These are phyloP conservation scores for Fusarium citri DNA, from an alignment of 2,329 filamentous ascomycete genomes.

Conservation along the genomic window DNA sequence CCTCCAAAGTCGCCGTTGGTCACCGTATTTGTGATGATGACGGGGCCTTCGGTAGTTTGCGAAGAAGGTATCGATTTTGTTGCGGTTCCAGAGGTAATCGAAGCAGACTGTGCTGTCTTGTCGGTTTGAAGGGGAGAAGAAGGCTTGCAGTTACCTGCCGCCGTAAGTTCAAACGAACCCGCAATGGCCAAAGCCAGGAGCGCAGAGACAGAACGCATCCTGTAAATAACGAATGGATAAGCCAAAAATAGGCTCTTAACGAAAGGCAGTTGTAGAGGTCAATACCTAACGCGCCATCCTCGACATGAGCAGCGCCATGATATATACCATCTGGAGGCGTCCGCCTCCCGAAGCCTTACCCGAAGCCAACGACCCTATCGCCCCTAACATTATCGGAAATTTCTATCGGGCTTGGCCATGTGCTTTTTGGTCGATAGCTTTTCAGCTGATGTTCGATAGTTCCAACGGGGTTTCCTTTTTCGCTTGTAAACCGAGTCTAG, in stretches of 20 bases:
- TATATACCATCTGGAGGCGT: constrained; percentile 3
- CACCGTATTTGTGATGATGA: constrained; percentile 26
- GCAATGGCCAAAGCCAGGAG: constrained; percentile 26
- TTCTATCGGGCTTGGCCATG: neutral
- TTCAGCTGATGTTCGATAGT: constrained; percentile 24
- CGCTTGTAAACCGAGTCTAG: neutral
- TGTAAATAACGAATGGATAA: constrained; percentile 12
- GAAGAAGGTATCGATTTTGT: neutral
- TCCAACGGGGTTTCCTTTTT: neutral
- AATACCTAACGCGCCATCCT: neutral
- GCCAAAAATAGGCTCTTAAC: constrained; percentile 2
- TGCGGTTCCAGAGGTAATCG: neutral
- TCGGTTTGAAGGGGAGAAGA: neutral
- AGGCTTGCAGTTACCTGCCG: constrained; percentile 28
- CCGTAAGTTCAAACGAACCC: neutral
- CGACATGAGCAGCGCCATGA: neutral
- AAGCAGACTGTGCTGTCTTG: neutral
- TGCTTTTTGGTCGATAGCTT: neutral
- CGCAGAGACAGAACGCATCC: constrained; percentile 31
- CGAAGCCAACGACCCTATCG: neutral
- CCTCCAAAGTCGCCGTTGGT: constrained; percentile 39
- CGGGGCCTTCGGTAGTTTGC: constrained; percentile 17
- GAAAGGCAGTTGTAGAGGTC: neutral
- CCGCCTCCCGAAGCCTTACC: constrained; percentile 8
- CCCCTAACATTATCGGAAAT: constrained; percentile 12